Base-by-base conservation (phyloP, 176 grass and related monocot species). In the Musa schizocarpa region DNA sequence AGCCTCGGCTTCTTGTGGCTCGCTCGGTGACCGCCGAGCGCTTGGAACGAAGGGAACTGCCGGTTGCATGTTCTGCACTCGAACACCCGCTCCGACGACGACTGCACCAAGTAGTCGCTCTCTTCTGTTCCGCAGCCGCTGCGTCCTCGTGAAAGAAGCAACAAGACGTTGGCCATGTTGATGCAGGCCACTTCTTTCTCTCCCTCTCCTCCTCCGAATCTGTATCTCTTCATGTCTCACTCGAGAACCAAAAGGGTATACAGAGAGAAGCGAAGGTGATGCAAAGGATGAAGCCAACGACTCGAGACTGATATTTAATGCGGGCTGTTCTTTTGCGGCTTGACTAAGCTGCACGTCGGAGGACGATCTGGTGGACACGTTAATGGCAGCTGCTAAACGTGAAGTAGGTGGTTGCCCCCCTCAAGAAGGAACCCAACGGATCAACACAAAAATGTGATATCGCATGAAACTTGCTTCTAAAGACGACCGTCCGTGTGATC, bases 11-110 rank as follows among this genome's bases (percentile, higher is more conserved):
- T 83, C 74, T 89, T 99, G 88, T 99, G 91, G 80, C 91, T 99
- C 26, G 95, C 83, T 9, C 91, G 90, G 88, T 99, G 95, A 0
- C 95, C 95, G 0, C 95, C 95, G 1, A 99, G 88, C 23, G 95
- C 91, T 81, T 99, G 95, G 81, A 99, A 99, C 53, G 95, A 87
- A 0, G 88, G 73, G 82, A 99, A 99, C 82, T 80, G 73, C 1
- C 90, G 86, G 75, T 57, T 91, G 76, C 95, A 99, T 9, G 95
- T 99, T 84, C 91, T 99, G 90, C 95, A 99, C 90, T 94, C 86
- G 78, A 94, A 99, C 51, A 84, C 85, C 68, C 88, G 85, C 72
- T 56, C 25, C 54, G 12, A 13, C 52, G 24, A 9, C 22, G 63
- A 8, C 34, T 43, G 34, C 63, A 12, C 23, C 63, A 24, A 13